Evolutionary conservation across 2,329 filamentous ascomycete genomes (phyloP), one percentile per base, ranked within the genome.

Genomic region (Sporothrix pseudoabietina): DNA sequence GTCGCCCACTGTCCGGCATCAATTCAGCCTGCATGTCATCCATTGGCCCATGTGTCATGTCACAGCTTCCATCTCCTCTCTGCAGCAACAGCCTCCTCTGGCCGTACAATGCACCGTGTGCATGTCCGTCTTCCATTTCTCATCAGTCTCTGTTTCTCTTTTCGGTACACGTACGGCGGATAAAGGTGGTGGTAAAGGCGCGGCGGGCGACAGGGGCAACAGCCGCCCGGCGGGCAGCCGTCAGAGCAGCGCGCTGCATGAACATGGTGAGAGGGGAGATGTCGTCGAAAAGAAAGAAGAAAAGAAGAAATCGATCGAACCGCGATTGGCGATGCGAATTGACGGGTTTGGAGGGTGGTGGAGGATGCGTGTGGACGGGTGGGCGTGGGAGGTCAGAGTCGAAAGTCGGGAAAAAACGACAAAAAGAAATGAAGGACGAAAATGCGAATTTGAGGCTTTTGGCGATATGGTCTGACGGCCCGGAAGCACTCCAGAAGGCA

Each of bases 191-290:
- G 77, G 86, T 83, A 81, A 91, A 89, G 82, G 83, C 85, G 82
- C 89, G 88, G 79, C 85, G 85, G 80, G 86, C 82, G 76, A 83
- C 82, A 77, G 88, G 87, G 73, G 82, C 79, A 75, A 85, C 83
- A 79, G 85, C 85, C 75, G 85, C 88, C 76, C 89, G 87, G 81
- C 89, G 89, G 79, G 88, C 88, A 80, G 85, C 87, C 78, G 86
- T 83, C 77, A 88, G 80, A 81, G 86, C 88, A 80, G 89, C 85
- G 81, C 89, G 89, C 85, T 89, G 87, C 81, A 91, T 81, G 78
- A 90, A 89, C 89, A 91, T 90, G 32, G 32, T 73, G 49, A 9
- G 47, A 49, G 41, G n/a, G 57, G 47, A 55, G 71, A n/a, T 44
- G 39, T 8, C 12, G 47, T 22, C n/a, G 22, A 54, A 54, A 54